Conservation (phyloP, 2,329 filamentous ascomycete genomes). For the Diaporthe helianthi region DNA sequence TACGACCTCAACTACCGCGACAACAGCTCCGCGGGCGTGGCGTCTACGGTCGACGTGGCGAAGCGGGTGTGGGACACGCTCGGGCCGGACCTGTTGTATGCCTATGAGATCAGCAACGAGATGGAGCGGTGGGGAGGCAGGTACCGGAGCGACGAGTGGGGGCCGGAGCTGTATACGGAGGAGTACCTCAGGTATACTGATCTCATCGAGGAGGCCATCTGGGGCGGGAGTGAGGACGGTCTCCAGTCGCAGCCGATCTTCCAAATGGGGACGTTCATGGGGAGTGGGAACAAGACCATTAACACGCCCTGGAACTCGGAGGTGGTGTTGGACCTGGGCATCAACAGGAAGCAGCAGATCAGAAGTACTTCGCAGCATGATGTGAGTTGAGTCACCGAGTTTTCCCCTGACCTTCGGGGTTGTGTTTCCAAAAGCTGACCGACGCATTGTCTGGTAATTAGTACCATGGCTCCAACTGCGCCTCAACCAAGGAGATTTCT, state of each 20-base stretch:
- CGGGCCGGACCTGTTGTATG: conserved; percentile 12
- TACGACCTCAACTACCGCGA: conserved; percentile 25
- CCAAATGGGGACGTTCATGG: conserved; percentile 16
- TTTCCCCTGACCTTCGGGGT: fast-evolving
- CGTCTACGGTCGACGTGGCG: conserved; percentile 13
- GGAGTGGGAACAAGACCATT: conserved; percentile 4
- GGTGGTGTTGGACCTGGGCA: conserved; percentile 14
- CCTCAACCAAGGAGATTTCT: conserved; percentile 17
- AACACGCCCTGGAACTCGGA: conserved; percentile 12
- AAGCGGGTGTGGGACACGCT: conserved; percentile 12
- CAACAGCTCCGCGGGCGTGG: neutral
- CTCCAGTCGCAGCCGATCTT: neutral
- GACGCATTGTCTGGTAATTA: neutral
- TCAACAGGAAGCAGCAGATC: conserved; percentile 19
- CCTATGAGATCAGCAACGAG: conserved; percentile 23
- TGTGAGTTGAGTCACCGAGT: neutral
- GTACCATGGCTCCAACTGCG: conserved; percentile 20
- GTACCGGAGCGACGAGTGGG: conserved; percentile 19
- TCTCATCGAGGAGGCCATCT: conserved; percentile 4
- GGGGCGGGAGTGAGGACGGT: neutral
- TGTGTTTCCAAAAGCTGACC: neutral
- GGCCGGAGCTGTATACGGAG: conserved; percentile 4
- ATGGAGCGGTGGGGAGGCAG: conserved; percentile 23
- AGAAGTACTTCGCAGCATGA: conserved; percentile 12
- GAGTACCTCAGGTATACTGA: conserved; percentile 4